Percentiles rank a stretch among this genome's conserved stretches.
Conservation (phyloP, 192 early-diverging fungal genomes). For the Linnemannia schmuckeri region DNA sequence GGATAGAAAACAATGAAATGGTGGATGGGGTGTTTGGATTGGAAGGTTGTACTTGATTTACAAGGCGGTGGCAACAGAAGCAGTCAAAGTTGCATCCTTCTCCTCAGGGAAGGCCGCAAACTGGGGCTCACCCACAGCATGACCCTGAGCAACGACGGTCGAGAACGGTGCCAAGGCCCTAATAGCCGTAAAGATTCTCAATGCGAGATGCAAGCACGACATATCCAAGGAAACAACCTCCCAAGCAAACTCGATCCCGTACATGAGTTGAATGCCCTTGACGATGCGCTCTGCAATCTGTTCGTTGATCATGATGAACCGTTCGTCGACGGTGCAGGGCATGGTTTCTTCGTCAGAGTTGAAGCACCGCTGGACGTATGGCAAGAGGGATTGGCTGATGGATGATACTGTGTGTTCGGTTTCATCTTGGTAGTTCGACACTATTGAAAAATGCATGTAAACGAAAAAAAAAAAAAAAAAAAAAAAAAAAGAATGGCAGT, state of each 20-base stretch:
- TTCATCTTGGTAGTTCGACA: slow-evolving; percentile 24
- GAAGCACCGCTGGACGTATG: slow-evolving; percentile 61
- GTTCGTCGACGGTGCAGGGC: slow-evolving; percentile 61
- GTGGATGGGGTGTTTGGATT: background rate
- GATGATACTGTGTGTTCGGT: slow-evolving; percentile 39
- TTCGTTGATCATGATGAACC: slow-evolving; percentile 70
- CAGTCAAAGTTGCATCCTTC: background rate
- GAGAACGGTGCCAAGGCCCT: slow-evolving; percentile 68
- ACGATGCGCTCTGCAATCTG: slow-evolving; percentile 78
- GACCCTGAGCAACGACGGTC: background rate
- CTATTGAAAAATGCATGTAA: background rate
- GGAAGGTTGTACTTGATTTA: background rate
- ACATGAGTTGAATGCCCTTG: slow-evolving; percentile 85
- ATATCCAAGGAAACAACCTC: slow-evolving; percentile 72
- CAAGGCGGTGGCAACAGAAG: background rate
- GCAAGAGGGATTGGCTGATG: slow-evolving; percentile 55
- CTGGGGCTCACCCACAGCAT: background rate
- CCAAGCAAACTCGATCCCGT: slow-evolving; percentile 92
- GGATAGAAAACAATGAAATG: background rate
- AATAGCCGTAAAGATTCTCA: slow-evolving; percentile 68
- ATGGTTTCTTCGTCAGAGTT: slow-evolving; percentile 61
- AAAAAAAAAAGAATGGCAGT: background rate
- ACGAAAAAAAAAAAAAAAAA: background rate
- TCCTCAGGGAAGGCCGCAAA: background rate
- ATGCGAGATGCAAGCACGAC: slow-evolving; percentile 63